These are phyloP conservation scores for Tulasnella sp. DNA, from an alignment of 768 basidiomycete species.

Conservation along the genomic window DNA sequence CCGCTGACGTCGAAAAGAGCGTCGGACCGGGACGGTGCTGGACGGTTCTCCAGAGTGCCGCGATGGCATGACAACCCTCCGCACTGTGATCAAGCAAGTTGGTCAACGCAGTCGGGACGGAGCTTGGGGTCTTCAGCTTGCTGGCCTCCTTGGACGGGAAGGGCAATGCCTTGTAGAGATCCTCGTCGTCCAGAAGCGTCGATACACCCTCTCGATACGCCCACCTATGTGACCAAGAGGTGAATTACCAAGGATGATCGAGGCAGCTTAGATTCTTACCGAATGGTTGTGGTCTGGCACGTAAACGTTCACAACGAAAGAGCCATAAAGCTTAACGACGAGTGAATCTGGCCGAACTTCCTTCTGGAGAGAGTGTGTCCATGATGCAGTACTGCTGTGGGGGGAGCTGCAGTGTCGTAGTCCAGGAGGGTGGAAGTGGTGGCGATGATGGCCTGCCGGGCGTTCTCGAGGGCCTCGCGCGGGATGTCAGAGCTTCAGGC, in stretches of 20 bases:
- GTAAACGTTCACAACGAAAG: constrained; percentile 61
- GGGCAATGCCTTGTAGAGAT: constrained; percentile 52
- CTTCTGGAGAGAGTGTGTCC: constrained; percentile 48
- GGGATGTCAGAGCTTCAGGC: background rate
- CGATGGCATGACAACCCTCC: too few relatives aligned
- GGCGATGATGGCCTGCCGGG: background rate
- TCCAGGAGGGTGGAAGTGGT: background rate
- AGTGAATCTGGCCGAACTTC: constrained; percentile 43
- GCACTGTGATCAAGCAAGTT: too few relatives aligned
- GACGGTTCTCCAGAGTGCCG: too few relatives aligned
- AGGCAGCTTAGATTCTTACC: constrained; percentile 47
- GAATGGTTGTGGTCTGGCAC: constrained; percentile 77
- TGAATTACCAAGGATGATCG: background rate
- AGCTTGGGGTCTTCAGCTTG: too few relatives aligned
- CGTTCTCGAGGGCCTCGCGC: too few relatives aligned
- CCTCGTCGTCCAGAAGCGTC: constrained; percentile 76
- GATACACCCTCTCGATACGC: too few relatives aligned
- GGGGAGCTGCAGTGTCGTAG: background rate
- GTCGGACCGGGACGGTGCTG: too few relatives aligned
- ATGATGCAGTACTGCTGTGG: constrained; percentile 34
- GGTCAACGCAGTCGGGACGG: background rate
- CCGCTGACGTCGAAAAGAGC: too few relatives aligned
- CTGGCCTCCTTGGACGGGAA: too few relatives aligned
- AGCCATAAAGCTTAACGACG: constrained; percentile 51
- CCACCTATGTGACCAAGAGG: constrained; percentile 58